Conservation (phyloP, 805 yeast species). For the Pichia scutulata region DNA sequence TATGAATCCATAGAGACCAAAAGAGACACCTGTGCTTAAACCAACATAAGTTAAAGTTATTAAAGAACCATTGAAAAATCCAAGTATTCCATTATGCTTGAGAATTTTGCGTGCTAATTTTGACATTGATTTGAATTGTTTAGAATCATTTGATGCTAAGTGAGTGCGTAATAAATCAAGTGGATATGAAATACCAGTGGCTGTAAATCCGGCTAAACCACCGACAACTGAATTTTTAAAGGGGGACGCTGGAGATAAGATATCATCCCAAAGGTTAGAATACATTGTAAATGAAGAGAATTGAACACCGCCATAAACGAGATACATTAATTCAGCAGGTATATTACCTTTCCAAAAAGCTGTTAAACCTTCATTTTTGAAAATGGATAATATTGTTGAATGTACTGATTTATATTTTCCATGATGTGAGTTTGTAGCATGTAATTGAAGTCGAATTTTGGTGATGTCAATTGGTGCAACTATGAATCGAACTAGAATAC, state of each 20-base stretch:
- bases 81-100: slow-evolving; percentile 31
- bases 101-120: slow-evolving; percentile 31
- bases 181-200: slow-evolving; percentile 77
- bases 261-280: neutral
- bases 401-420: slow-evolving; percentile 30
- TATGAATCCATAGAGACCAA: slow-evolving; percentile 51
- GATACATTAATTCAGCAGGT: slow-evolving; percentile 83
- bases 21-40: slow-evolving; percentile 66
- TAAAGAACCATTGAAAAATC: slow-evolving; percentile 43
- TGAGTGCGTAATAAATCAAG: slow-evolving; percentile 85
- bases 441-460: slow-evolving; percentile 69
- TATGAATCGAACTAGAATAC: slow-evolving; percentile 43
- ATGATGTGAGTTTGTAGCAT: slow-evolving; percentile 20
- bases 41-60: slow-evolving; percentile 58
- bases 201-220: slow-evolving; percentile 63
- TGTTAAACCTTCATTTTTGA: slow-evolving; percentile 45
- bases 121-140: slow-evolving; percentile 28
- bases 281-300: slow-evolving; percentile 59
- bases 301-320: slow-evolving; percentile 79
- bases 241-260: slow-evolving; percentile 5
- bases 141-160: slow-evolving; percentile 55
- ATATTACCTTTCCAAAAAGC: slow-evolving; percentile 96
- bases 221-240: slow-evolving; percentile 45
- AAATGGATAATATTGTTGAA: slow-evolving; percentile 35
- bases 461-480: slow-evolving; percentile 74